Evolutionary conservation across 495 filamentous ascomycete species (phyloP).

Genomic region (Aspergillus saccharolyticus): DNA sequence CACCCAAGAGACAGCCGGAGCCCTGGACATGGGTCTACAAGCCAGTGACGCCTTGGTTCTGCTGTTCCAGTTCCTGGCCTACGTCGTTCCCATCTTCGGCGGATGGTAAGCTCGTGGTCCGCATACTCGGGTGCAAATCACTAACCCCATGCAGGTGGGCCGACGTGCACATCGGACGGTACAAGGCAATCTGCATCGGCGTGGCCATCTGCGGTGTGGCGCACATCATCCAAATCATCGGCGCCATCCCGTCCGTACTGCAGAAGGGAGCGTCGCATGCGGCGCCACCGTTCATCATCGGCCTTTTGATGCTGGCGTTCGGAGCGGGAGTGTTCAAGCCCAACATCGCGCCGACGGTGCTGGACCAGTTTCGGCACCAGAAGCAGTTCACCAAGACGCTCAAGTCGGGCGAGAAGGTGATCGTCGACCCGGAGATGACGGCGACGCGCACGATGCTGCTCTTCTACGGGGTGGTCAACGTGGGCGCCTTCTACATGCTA

Average conservation of each 20-base stretch:
- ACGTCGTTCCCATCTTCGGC: conserved; percentile 53
- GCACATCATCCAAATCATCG: conserved; percentile 59
- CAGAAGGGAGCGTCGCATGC: conserved; percentile 41
- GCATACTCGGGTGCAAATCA: neutral
- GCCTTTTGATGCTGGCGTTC: conserved; percentile 37
- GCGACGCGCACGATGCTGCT: conserved; percentile 31
- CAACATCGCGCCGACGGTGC: conserved; percentile 32
- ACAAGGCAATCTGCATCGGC: conserved; percentile 52
- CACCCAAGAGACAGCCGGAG: conserved; percentile 52
- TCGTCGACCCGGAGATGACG: conserved; percentile 35
- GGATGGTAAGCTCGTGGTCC: conserved; percentile 33
- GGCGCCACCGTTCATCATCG: conserved; percentile 54
- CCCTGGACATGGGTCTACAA: conserved; percentile 53
- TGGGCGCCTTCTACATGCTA: conserved; percentile 35
- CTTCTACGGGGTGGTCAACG: conserved; percentile 37
- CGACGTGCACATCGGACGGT: conserved; percentile 53
- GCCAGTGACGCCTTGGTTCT: conserved; percentile 54
- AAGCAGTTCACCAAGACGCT: conserved; percentile 29
- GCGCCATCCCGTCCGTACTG: conserved; percentile 57
- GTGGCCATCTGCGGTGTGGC: conserved; percentile 59
- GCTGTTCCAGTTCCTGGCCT: conserved; percentile 57
- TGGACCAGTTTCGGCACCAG: conserved; percentile 31
- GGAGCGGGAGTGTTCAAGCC: conserved; percentile 41
- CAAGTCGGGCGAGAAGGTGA: conserved; percentile 36
- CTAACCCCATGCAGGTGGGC: conserved; percentile 29